phyloP scores from a whole-genome alignment of 352 stramenopile species.

The Pythium dissotocum region DNA sequence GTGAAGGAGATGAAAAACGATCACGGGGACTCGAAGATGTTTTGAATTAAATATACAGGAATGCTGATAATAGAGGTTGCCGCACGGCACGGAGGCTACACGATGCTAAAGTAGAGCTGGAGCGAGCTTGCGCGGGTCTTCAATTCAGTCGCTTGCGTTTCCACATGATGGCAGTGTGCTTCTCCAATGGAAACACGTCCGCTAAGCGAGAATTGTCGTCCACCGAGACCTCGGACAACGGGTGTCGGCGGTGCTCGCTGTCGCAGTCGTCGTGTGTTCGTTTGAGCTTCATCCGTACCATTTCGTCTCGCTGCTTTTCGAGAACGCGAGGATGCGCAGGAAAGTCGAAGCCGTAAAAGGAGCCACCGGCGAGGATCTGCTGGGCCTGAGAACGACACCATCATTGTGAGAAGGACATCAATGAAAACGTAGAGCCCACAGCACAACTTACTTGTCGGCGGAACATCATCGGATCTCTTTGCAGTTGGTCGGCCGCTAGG shows the following conservation, averaged over 20 bases:
- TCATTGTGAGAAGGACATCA: background rate
- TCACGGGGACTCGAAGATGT: background rate
- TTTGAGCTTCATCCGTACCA: conserved; percentile 53
- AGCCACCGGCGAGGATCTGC: conserved; percentile 64
- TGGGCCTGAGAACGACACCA: conserved; percentile 36
- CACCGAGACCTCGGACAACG: conserved; percentile 8
- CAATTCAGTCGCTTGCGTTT: conserved; percentile 67
- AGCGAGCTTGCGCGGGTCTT: background rate
- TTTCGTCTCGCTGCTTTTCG: conserved; percentile 46
- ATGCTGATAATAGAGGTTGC: conserved; percentile 3
- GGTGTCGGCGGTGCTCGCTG: conserved; percentile 5
- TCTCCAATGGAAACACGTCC: conserved; percentile 42
- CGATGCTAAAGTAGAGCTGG: background rate
- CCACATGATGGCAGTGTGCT: conserved; percentile 39
- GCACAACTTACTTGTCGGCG: conserved; percentile 37
- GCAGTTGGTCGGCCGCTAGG: conserved; percentile 51
- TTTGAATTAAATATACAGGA: conserved; percentile 32
- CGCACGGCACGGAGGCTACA: background rate
- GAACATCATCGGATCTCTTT: conserved; percentile 47
- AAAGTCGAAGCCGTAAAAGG: conserved; percentile 65
- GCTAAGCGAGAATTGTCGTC: conserved; percentile 16
- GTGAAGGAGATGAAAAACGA: background rate
- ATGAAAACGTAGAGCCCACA: background rate
- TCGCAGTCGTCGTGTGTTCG: conserved; percentile 41
- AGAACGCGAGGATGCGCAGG: conserved; percentile 54